A percentile compares a stretch with the other conserved stretches of the same genome.
These are phyloP conservation scores for Tolypocladium sp. DNA, from an alignment of 2,329 filamentous ascomycete genomes.

Conservation along the genomic window DNA sequence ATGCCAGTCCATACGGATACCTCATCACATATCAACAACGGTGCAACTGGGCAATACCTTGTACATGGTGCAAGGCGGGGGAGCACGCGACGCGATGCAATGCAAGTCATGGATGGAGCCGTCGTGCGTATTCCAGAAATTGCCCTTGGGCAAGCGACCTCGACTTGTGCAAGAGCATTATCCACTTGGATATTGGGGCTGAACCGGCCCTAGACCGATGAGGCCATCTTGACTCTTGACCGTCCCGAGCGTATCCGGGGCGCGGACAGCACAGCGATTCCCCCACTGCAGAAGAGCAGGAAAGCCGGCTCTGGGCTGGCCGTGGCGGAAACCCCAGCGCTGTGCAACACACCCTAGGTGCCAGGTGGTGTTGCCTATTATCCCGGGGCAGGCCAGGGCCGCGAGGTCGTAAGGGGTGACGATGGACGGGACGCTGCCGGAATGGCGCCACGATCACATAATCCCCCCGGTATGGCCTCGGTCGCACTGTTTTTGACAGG, in stretches of 20 bases:
- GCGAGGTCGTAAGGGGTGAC: not conserved
- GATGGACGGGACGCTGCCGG: not conserved
- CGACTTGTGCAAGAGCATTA: not conserved
- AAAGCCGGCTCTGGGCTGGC: not conserved
- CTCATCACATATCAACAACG: not conserved
- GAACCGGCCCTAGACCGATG: not conserved
- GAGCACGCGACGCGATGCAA: not conserved
- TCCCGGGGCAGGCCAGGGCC: not conserved
- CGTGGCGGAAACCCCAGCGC: not conserved
- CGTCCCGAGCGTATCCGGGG: not conserved
- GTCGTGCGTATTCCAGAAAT: not conserved
- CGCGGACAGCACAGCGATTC: not conserved
- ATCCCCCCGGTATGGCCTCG: not conserved
- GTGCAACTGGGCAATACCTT: not conserved
- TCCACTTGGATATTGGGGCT: not conserved
- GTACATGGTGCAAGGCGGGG: not conserved
- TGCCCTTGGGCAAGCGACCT: not conserved
- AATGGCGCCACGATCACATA: constrained; percentile 3
- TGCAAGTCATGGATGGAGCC: not conserved
- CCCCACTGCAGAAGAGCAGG: not conserved
- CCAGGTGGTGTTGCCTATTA: not conserved
- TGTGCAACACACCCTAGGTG: constrained; percentile 1
- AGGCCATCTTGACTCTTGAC: no score
- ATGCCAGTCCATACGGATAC: not conserved
- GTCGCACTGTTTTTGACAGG: constrained; percentile 1